Percentiles rank a stretch among this genome's conserved stretches.
These are phyloP conservation scores for Saturnispora halmiae DNA, from an alignment of 805 yeast species.

Conservation along the genomic window DNA sequence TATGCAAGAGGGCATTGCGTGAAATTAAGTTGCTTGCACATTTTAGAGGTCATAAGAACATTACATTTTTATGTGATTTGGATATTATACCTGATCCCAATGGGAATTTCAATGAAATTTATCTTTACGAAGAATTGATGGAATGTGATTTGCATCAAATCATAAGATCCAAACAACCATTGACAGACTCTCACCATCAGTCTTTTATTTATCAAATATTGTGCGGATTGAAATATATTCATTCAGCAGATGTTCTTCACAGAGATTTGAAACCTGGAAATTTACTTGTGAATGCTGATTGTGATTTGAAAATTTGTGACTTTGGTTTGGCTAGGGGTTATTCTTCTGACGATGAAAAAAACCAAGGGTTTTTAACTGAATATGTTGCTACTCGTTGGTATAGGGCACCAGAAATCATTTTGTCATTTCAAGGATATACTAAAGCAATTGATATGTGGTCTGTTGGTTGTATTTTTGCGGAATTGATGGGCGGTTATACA, in stretches of 20 bases:
- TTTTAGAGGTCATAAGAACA: slow-evolving; percentile 93
- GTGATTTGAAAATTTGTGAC: slow-evolving; percentile 93
- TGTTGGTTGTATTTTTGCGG: slow-evolving; percentile 94
- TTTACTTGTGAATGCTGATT: slow-evolving; percentile 85
- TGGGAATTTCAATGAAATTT: slow-evolving; percentile 79
- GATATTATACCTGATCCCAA: slow-evolving; percentile 72
- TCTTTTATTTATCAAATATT: slow-evolving; percentile 84
- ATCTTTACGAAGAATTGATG: slow-evolving; percentile 93
- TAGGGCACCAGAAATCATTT: slow-evolving; percentile 96
- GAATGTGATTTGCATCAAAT: slow-evolving; percentile 98
- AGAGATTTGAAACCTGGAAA: slow-evolving; percentile 95
- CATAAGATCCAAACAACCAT: slow-evolving; percentile 84
- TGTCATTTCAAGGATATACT: slow-evolving; percentile 87
- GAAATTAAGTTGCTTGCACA: slow-evolving; percentile 86
- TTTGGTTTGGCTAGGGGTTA: slow-evolving; percentile 94
- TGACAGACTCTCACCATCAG: slow-evolving; percentile 93
- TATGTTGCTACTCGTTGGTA: slow-evolving; percentile 99
- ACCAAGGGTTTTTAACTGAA: slow-evolving; percentile 91
- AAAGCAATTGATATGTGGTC: slow-evolving; percentile 98
- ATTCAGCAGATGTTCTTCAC: slow-evolving; percentile 91
- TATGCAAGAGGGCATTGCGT: slow-evolving; percentile 85
- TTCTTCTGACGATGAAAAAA: slow-evolving; percentile 69
- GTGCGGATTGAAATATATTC: slow-evolving; percentile 90
- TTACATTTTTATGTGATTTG: slow-evolving; percentile 88
- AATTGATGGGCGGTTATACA: slow-evolving; percentile 82